Evolutionary conservation across 2,329 filamentous ascomycete species (phyloP).

Genomic region (Tolypocladium tropicale): DNA sequence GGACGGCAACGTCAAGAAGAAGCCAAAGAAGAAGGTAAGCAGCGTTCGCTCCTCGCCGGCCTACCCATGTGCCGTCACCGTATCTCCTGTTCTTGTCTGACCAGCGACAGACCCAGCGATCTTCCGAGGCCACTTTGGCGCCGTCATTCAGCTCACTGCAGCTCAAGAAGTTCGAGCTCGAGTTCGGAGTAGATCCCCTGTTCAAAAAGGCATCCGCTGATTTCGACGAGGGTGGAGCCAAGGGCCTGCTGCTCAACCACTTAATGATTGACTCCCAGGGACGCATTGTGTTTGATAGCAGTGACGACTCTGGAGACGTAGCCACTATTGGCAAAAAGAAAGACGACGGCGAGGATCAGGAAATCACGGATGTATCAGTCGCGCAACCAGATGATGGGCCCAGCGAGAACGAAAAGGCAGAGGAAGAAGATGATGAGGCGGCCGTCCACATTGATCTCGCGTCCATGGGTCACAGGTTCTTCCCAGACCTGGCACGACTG

Average conservation of each 20-base stretch:
- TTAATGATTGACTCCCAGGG: conserved; percentile 89
- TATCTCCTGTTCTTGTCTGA: background rate
- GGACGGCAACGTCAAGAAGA: conserved; percentile 49
- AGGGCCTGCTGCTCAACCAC: conserved; percentile 89
- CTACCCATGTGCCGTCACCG: background rate
- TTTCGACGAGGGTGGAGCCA: conserved; percentile 96
- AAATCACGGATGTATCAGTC: conserved; percentile 14
- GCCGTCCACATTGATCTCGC: conserved; percentile 67
- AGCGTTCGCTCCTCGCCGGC: too few species aligned
- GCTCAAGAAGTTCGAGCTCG: conserved; percentile 94
- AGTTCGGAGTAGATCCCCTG: conserved; percentile 93
- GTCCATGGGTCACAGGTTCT: conserved; percentile 68
- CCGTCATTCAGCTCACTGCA: conserved; percentile 81
- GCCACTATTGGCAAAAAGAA: conserved; percentile 21
- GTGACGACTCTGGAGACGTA: conserved; percentile 63
- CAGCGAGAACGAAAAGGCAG: conserved; percentile 31
- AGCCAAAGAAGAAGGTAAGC: conserved; percentile 64
- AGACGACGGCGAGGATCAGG: conserved; percentile 24
- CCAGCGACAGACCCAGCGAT: conserved; percentile 49
- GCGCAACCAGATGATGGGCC: conserved; percentile 32
- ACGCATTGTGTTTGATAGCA: conserved; percentile 96
- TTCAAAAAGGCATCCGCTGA: conserved; percentile 99
- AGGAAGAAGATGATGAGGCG: conserved; percentile 39
- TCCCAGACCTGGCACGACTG: conserved; percentile 66
- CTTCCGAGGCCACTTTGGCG: conserved; percentile 86